Conservation (phyloP, 257 asterid genomes). For the Coffea canephora region DNA sequence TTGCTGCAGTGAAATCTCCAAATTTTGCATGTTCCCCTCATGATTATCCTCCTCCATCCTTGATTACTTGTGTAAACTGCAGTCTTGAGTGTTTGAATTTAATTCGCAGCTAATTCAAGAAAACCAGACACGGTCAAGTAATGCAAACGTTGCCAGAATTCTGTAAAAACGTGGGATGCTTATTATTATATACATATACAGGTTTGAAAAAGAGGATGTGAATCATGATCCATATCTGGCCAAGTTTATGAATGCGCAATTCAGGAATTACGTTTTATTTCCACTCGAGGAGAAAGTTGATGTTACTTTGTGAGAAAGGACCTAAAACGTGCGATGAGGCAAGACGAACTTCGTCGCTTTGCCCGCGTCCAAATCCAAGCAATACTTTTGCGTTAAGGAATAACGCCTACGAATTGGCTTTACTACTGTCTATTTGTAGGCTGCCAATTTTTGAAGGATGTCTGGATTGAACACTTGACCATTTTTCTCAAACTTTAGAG, state of each 20-base stretch:
- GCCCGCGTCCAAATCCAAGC: background rate
- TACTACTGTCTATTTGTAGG: no score
- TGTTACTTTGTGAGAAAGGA: background rate
- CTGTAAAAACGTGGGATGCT: background rate
- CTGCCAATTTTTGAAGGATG: no score
- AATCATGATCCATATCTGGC: background rate
- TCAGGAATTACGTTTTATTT: background rate
- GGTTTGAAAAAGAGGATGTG: background rate
- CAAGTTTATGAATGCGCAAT: background rate
- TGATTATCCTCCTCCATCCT: constrained; percentile 25
- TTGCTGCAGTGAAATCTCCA: constrained; percentile 41
- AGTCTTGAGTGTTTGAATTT: background rate
- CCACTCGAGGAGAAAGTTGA: background rate
- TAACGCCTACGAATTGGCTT: no score
- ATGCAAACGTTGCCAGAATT: background rate
- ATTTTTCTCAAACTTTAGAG: no score
- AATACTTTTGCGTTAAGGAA: background rate
- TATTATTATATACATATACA: no score
- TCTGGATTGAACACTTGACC: no score
- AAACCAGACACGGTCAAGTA: background rate
- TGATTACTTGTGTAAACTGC: background rate
- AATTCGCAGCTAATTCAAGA: constrained; percentile 6
- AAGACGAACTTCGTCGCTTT: background rate
- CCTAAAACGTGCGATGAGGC: background rate
- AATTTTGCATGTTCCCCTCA: constrained; percentile 35